Evolutionary conservation across 176 grass and related monocot species (phyloP).

Genomic region (Cenchrus americanus): DNA sequence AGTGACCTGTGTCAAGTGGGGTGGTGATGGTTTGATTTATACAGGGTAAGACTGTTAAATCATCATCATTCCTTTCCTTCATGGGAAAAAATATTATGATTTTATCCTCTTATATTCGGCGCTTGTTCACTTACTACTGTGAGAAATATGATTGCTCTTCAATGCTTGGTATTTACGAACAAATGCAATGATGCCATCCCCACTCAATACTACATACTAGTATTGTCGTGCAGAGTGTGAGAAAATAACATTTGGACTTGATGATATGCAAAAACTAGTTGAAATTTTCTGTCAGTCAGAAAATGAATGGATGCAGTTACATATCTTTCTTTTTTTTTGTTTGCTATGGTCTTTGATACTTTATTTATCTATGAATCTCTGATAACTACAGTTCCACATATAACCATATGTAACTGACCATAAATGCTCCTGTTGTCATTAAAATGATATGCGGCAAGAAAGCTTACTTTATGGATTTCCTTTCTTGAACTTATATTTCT

Average conservation of each 20-base stretch:
- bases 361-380: background rate
- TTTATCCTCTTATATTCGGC: background rate
- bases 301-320: background rate
- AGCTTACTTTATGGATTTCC: conserved; percentile 2
- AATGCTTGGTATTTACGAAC: conserved; percentile 1
- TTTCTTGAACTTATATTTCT: background rate
- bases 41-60: conserved; percentile 72
- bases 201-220: background rate
- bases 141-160: conserved; percentile 14
- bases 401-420: background rate
- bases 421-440: background rate
- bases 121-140: background rate
- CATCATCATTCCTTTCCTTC: background rate
- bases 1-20: conserved; percentile 98
- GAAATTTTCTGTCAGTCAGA: background rate
- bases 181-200: background rate
- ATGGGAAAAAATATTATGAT: background rate
- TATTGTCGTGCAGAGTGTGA: background rate
- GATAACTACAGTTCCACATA: background rate
- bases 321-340: background rate
- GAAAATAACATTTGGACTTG: background rate
- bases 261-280: background rate
- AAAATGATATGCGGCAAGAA: background rate
- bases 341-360: background rate
- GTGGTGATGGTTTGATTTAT: conserved; percentile 92